Base-by-base conservation (phyloP, 2,329 filamentous ascomycete genomes). In the Bisporella sp. region DNA sequence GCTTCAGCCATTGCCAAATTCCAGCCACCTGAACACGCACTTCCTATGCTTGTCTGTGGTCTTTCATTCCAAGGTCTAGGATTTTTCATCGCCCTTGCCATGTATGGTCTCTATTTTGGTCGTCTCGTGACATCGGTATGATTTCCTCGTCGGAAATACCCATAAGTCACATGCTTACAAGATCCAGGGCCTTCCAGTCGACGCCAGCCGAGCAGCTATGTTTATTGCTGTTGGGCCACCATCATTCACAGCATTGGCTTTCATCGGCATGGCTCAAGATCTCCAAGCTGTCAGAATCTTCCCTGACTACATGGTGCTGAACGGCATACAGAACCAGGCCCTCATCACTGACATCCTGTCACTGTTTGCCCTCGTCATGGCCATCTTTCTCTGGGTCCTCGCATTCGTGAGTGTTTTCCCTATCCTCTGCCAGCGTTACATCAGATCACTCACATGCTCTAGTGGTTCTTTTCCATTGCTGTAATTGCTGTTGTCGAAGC, bases 221-320 rank as follows among this genome's bases (percentile, higher is more conserved):
- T 89, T 87, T 70, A 87, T 89, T 71, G 84, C 82, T 53, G 85
- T 88, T n/a, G 85, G 85, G 0, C 84, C 85, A 1, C 84, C 84
- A 0, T 77, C 82, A 1, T 89, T 87, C 69, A 89, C 85, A 0
- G 81, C 79, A 1, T 70, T 88, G 11, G 84, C 85, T 0, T 72
- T 88, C 40, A 78, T 89, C 37, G 84, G 84, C 45, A 84, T 88
- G 76, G 75, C 83, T 0, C 72, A 76, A 43, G 73, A 74, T 21
- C 21, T 21, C 21, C 21, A 21, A 21, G 21, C 21, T 21, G 21
- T 21, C 21, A 21, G 21, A 21, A 21, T 21, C 21, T 21, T 21
- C 21, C 21, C 21, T 21, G 21, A 21, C 21, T 21, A 21, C 21
- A 21, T 21, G 21, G 21, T 21, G 21, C 21, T 21, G 21, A 21